phyloP scores from a whole-genome alignment of 176 grass and related monocot genomes.

The Cenchrus purpureus region DNA sequence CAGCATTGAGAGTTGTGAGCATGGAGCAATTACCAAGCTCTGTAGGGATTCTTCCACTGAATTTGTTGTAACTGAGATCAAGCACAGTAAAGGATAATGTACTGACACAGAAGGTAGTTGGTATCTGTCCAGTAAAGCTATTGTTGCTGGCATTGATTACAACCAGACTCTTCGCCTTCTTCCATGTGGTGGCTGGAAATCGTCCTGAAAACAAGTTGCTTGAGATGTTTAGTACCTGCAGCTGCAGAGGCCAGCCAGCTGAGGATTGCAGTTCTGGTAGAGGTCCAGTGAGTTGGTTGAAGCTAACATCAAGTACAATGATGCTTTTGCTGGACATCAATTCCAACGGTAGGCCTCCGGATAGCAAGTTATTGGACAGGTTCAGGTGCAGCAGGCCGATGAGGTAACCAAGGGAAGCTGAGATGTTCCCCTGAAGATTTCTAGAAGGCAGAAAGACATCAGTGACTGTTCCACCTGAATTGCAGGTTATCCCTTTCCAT shows the following conservation, averaged over 20 bases:
- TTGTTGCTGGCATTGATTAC: constrained; percentile 48
- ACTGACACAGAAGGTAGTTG: constrained; percentile 15
- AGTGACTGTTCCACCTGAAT: neutral
- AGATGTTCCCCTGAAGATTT: constrained; percentile 36
- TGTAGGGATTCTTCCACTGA: neutral
- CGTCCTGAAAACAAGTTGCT: constrained; percentile 23
- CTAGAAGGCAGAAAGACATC: constrained; percentile 15
- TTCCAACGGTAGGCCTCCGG: neutral
- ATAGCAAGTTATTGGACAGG: constrained; percentile 32
- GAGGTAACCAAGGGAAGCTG: constrained; percentile 22
- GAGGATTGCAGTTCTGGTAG: neutral
- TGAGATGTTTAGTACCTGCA: constrained; percentile 55
- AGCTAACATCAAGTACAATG: constrained; percentile 37
- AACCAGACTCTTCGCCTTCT: neutral
- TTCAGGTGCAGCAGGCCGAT: constrained; percentile 27
- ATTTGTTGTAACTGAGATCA: constrained; percentile 37
- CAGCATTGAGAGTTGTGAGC: neutral
- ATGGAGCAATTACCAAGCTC: constrained; percentile 5
- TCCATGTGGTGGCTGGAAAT: constrained; percentile 30
- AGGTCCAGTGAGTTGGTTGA: constrained; percentile 33
- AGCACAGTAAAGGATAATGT: neutral
- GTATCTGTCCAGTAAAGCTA: constrained; percentile 42
- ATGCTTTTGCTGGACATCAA: constrained; percentile 10
- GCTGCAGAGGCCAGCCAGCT: neutral
- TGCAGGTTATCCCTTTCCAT: constrained; percentile 44